These are phyloP conservation scores for Corynespora cassiicola DNA, from an alignment of 2,329 filamentous ascomycete genomes.

Conservation along the genomic window DNA sequence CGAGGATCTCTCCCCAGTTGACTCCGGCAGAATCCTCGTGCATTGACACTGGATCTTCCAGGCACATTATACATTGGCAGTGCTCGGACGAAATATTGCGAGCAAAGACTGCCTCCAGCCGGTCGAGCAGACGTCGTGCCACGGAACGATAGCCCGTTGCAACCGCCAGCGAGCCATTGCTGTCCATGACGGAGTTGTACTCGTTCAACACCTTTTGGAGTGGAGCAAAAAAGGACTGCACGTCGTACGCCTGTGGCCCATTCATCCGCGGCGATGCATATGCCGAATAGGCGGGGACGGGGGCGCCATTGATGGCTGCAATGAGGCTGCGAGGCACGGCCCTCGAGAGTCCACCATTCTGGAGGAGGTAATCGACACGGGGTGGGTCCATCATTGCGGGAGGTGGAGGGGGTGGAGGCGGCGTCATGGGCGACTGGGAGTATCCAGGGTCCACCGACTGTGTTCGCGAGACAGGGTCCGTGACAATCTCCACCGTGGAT, in stretches of 20 bases:
- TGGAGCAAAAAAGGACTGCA: constrained; percentile 79
- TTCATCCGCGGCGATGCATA: constrained; percentile 59
- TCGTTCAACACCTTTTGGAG: constrained; percentile 85
- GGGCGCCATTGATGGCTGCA: constrained; percentile 64
- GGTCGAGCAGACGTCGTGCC: constrained; percentile 86
- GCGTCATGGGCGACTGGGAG: constrained; percentile 59
- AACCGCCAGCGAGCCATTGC: constrained; percentile 89
- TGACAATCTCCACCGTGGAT: constrained; percentile 52
- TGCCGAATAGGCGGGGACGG: constrained; percentile 65
- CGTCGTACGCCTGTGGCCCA: constrained; percentile 57
- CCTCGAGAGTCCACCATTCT: constrained; percentile 81
- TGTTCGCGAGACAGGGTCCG: constrained; percentile 44
- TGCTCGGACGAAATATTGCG: constrained; percentile 85
- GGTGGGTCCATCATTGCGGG: constrained; percentile 72
- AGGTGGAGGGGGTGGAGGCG: constrained; percentile 78
- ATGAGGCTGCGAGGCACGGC: constrained; percentile 77
- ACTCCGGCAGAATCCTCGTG: constrained; percentile 66
- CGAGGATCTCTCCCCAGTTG: constrained; percentile 94
- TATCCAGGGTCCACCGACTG: constrained; percentile 45
- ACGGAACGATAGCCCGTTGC: constrained; percentile 95
- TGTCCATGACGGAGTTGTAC: constrained; percentile 80
- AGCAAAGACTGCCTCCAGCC: constrained; percentile 92
- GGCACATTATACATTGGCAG: constrained; percentile 88
- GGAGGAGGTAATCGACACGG: constrained; percentile 88
- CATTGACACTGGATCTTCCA: constrained; percentile 50